Evolutionary conservation across 768 basidiomycete genomes (phyloP), one percentile per base, ranked within the genome.

Genomic region (Phaeotremella fagi): DNA sequence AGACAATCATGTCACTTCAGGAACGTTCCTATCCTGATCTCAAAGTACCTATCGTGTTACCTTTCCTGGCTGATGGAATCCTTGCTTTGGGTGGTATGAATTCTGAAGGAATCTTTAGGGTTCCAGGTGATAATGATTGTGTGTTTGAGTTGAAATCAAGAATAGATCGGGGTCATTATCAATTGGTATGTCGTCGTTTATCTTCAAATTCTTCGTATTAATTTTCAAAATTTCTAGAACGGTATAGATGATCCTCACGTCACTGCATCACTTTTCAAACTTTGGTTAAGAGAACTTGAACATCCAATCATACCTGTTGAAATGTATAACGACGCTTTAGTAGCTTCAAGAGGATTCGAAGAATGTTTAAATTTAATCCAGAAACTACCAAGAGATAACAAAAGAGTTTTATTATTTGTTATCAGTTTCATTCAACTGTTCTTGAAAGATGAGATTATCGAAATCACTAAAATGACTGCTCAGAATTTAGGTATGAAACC

Each of bases 281-380:
- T 92, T 5, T 97, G 90, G 90, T 78, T 95, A 18, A 82, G 92
- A 41, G 92, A 97, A 71, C 81, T 97, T 22, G 82, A 85, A 61
- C 88, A 91, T 57, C 92, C 92, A n/a, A 80, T 95, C 38, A 82
- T 97, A 14, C 92, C 92, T 5, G 82, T 87, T 55, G 86, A 89
- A 73, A 77, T 89, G 78, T 97, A 94, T 78, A 89, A 94, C 67
- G 87, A 90, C 63, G 91, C 89, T 63, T 82, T 94, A 48, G 79
- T 55, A 7, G 62, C 66, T 2, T 80, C 88, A 2, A 78, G 81
- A 35, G 82, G 87, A 36, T 81, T 86, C 0, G 77, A 80, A 11
- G 82, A 83, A 4, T 87, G 87, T 66, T 79, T 91, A 46, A 80
- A 79, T 37, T 85, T 94, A 60, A 80, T 94, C 18, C 79, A 82